These are phyloP conservation scores for Talaromyces albobiverticillius DNA, from an alignment of 2,329 filamentous ascomycete genomes.

Conservation along the genomic window DNA sequence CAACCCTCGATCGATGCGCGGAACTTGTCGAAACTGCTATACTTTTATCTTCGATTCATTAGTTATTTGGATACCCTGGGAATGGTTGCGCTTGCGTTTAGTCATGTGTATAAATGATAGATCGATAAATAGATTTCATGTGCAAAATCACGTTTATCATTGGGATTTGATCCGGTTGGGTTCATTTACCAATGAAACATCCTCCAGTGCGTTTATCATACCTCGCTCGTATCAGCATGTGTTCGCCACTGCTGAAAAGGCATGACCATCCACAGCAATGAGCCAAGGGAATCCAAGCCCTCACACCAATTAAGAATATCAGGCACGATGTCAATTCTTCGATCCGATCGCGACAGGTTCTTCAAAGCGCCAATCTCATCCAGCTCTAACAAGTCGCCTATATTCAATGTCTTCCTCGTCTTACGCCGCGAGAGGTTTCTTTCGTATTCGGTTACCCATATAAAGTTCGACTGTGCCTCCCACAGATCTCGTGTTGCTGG, in stretches of 20 bases:
- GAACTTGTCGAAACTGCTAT: neutral
- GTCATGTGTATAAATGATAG: neutral
- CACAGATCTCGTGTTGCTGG: constrained; percentile 13
- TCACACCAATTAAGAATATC: constrained; percentile 14
- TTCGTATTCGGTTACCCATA: constrained; percentile 13
- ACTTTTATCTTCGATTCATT: neutral
- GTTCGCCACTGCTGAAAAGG: constrained; percentile 12
- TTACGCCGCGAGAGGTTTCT: constrained; percentile 1
- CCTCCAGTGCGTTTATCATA: too few relatives aligned
- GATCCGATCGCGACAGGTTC: constrained; percentile 5
- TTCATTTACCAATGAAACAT: too few relatives aligned
- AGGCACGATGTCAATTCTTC: constrained; percentile 2
- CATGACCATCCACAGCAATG: constrained; percentile 11
- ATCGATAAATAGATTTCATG: neutral
- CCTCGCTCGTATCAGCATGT: constrained; percentile 4
- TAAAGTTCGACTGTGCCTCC: constrained; percentile 11
- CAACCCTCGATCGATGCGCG: neutral
- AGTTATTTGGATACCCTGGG: neutral
- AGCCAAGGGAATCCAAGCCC: constrained; percentile 11
- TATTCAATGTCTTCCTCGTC: constrained; percentile 2
- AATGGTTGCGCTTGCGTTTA: neutral
- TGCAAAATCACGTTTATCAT: too few relatives aligned
- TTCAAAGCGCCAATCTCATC: neutral
- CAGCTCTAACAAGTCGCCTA: constrained; percentile 11
- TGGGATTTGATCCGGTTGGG: too few relatives aligned